Percentiles rank a stretch among this genome's conserved stretches.
phyloP scores from a whole-genome alignment of 371 early-diverging fungal species.

The Batrachochytrium dendrobatidis region DNA sequence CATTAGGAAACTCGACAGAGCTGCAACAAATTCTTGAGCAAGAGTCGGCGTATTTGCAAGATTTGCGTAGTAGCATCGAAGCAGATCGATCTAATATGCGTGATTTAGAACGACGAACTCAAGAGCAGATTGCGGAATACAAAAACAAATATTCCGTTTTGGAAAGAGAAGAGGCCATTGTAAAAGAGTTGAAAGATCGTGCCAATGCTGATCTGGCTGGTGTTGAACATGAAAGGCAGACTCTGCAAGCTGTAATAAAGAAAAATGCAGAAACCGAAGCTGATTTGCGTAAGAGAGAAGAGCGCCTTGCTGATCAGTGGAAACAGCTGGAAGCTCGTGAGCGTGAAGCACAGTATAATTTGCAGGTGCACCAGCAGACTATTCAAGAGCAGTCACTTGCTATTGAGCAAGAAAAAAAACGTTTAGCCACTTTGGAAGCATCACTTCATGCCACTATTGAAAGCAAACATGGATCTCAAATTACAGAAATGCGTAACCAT shows the following conservation, averaged over 20 bases:
- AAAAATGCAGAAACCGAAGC: neutral
- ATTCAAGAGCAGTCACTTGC: too few species aligned
- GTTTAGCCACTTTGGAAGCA: neutral
- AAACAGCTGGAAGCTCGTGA: neutral
- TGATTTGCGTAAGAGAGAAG: neutral
- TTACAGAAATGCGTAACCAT: neutral
- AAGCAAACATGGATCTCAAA: neutral
- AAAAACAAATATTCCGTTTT: neutral
- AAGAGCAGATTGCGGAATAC: neutral
- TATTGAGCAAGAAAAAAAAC: neutral
- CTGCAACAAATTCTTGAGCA: constrained; percentile 1
- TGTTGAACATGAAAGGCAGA: neutral
- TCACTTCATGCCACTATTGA: neutral
- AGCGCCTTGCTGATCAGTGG: constrained; percentile 1
- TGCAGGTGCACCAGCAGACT: too few species aligned
- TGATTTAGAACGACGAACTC: neutral
- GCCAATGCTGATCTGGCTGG: too few species aligned
- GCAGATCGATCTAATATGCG: neutral
- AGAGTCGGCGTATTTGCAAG: constrained; percentile 1
- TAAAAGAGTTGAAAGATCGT: neutral
- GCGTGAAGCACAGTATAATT: too few species aligned
- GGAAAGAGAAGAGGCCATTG: neutral
- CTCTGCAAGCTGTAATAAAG: neutral
- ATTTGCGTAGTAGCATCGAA: neutral
- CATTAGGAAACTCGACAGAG: neutral